Evolutionary conservation across 805 yeast genomes (phyloP), one percentile per base, ranked within the genome.

Genomic region (Ogataea nitratoaversa): DNA sequence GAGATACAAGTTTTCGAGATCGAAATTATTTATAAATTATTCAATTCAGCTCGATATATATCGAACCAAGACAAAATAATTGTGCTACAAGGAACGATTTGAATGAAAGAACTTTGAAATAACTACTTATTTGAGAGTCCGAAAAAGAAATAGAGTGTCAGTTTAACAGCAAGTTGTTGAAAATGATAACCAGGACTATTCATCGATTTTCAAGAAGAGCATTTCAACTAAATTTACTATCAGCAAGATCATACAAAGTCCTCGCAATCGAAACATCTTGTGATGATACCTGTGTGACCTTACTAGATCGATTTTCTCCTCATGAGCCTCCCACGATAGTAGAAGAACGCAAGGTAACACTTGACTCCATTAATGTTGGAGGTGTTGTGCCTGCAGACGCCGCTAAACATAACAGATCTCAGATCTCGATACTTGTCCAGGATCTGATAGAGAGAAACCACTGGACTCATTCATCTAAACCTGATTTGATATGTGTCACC

Each of bases 211-310:
- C 25, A 22, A 22, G 25, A 22, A n/a, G n/a, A n/a, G n/a, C n/a
- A n/a, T n/a, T n/a, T n/a, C n/a, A n/a, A n/a, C n/a, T n/a, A n/a
- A n/a, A n/a, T n/a, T n/a, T 11, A 22, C 11, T 22, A 19, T 3
- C 13, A 19, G n/a, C 23, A 4, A 16, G 58, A 19, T 18, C 43
- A 5, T 87, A 85, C 57, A 71, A 70, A 32, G 93, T 90, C 0
- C 65, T 93, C 18, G 93, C 97, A 0, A 78, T 93, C 12, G 99
- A 93, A 57, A 78, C 95, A 0, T 87, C 96, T 0, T 93, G 99
- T 57, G 99, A 93, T 61, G 99, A 93, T 60, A 76, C 96, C 0
- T 89, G 97, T 50, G 91, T 89, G 2, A 85, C 96, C 0, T 64
- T 91, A 7, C 57, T 90, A 3, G 81, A 82, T 30, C 67, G 89